phyloP scores from a whole-genome alignment of 2,329 filamentous ascomycete species.

The Aureobasidium lini region DNA sequence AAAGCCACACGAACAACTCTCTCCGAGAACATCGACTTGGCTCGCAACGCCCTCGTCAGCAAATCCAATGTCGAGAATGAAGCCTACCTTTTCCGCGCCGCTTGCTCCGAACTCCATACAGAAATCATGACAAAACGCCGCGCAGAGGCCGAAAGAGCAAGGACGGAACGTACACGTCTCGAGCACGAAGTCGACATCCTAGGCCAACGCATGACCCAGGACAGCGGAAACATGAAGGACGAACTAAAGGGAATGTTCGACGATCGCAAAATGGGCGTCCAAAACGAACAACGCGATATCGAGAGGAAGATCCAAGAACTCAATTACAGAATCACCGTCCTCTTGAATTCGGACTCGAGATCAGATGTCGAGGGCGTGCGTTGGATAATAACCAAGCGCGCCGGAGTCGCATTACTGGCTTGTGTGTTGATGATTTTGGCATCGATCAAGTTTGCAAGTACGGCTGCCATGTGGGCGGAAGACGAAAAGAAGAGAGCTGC shows the following conservation, averaged over 20 bases:
- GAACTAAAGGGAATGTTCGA: constrained; percentile 95
- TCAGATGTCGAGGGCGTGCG: constrained; percentile 85
- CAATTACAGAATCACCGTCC: constrained; percentile 91
- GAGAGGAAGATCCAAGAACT: constrained; percentile 89
- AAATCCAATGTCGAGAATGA: constrained; percentile 93
- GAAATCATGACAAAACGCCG: constrained; percentile 75
- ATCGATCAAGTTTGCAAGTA: constrained; percentile 33
- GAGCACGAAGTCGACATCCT: constrained; percentile 96
- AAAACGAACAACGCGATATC: constrained; percentile 76
- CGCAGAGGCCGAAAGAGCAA: constrained; percentile 69
- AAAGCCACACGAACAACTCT: constrained; percentile 78
- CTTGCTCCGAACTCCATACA: constrained; percentile 82
- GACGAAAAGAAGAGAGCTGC: constrained; percentile 32
- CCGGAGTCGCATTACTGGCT: constrained; percentile 50
- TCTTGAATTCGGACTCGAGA: constrained; percentile 81
- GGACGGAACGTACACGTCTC: constrained; percentile 73
- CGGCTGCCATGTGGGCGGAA: constrained; percentile 32
- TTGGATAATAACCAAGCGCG: constrained; percentile 70
- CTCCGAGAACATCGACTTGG: constrained; percentile 70
- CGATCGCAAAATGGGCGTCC: constrained; percentile 84
- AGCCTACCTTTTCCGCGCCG: constrained; percentile 86
- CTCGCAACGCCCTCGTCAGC: constrained; percentile 71
- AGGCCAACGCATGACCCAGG: constrained; percentile 75
- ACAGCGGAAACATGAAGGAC: constrained; percentile 73
- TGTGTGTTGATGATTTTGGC: constrained; percentile 39